These are phyloP conservation scores for Tolypocladium album DNA, from an alignment of 2,329 filamentous ascomycete genomes.

Conservation along the genomic window DNA sequence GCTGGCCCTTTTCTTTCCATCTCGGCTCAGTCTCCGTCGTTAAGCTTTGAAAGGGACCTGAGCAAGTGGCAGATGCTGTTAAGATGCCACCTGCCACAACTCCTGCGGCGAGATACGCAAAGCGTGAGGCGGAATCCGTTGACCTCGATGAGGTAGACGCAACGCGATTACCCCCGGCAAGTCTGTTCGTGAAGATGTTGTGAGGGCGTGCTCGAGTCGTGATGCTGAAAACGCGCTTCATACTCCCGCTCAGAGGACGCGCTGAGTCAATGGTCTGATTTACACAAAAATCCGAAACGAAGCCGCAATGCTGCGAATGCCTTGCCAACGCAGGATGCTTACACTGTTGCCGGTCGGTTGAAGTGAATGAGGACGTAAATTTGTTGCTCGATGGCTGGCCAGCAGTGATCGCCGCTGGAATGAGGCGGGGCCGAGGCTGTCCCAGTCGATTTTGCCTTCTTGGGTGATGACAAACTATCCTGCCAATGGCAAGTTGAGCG, in stretches of 20 bases:
- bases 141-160: not conserved
- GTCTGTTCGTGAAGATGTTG: not conserved
- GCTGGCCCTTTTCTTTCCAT: slow-evolving; percentile 4
- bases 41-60: not conserved
- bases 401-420: not conserved
- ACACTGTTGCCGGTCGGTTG: not conserved
- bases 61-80: not conserved
- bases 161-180: not conserved
- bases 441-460: not conserved
- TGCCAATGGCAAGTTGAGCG: too few relatives aligned
- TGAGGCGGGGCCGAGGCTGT: too few relatives aligned
- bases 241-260: not conserved
- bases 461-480: not conserved
- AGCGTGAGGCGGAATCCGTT: not conserved
- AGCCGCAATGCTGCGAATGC: not conserved
- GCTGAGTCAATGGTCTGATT: too few relatives aligned
- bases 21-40: slow-evolving; percentile 1
- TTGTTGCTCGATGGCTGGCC: not conserved
- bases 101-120: not conserved
- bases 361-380: not conserved
- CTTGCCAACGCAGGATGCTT: not conserved
- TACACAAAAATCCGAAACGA: not conserved
- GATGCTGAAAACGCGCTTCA: not conserved
- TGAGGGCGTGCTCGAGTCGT: not conserved
- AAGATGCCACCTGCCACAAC: slow-evolving; percentile 1